A percentile compares a stretch with the other conserved stretches of the same genome.
phyloP scores from a whole-genome alignment of 2,329 filamentous ascomycete genomes.

The Monilinia polystroma region DNA sequence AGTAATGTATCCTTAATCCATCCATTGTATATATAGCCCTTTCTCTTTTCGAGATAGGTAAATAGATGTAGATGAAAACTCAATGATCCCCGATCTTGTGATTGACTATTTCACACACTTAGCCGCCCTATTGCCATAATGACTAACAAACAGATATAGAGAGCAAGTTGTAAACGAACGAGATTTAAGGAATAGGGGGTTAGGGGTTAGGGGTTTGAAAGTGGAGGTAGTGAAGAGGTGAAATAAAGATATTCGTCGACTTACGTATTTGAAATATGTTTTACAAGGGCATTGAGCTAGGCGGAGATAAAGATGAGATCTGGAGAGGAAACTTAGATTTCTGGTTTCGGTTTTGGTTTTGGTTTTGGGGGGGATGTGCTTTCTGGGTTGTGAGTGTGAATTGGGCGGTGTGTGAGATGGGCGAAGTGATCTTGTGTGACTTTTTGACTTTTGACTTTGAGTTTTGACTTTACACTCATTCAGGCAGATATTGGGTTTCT shows the following conservation, averaged over 20 bases:
- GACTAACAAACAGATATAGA: conserved; percentile 44
- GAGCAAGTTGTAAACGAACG: neutral
- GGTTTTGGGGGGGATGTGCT: conserved; percentile 41
- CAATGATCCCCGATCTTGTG: conserved; percentile 28
- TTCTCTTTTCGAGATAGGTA: too few species aligned
- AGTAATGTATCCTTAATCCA: too few species aligned
- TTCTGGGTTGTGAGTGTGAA: conserved; percentile 42
- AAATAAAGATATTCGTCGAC: conserved; percentile 47
- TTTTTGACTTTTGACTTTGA: neutral
- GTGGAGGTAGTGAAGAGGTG: conserved; percentile 48
- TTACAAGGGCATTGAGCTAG: conserved; percentile 49
- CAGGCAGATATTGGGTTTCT: neutral
- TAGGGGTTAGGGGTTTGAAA: conserved; percentile 29
- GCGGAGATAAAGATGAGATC: conserved; percentile 47
- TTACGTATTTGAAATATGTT: conserved; percentile 49
- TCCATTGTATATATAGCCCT: too few species aligned
- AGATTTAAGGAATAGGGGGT: neutral
- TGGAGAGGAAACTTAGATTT: conserved; percentile 34
- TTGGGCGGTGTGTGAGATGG: conserved; percentile 1
- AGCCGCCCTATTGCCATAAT: conserved; percentile 50
- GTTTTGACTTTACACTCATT: neutral
- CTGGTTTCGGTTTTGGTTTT: conserved; percentile 1
- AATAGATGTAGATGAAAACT: too few species aligned
- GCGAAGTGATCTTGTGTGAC: neutral
- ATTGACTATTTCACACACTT: conserved; percentile 37